phyloP scores from a whole-genome alignment of 192 early-diverging fungal genomes.

The Phycomyces blakesleeanus region DNA sequence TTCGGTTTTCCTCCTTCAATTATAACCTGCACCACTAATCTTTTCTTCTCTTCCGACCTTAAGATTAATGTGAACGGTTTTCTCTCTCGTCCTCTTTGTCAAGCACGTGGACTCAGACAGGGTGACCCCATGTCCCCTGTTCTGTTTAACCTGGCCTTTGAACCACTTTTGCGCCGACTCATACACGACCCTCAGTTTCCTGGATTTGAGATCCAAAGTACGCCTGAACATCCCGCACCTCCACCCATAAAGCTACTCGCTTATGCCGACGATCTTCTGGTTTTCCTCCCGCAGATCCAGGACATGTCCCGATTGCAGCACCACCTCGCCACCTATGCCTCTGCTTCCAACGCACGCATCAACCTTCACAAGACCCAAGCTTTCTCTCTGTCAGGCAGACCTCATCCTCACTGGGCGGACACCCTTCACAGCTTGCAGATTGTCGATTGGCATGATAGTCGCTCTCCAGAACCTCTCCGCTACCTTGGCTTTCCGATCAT shows the following conservation, averaged over 20 bases:
- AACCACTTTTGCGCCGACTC: conserved; percentile 18
- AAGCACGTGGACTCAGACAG: conserved; percentile 29
- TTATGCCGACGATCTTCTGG: conserved; percentile 26
- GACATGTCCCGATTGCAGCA: conserved; percentile 8
- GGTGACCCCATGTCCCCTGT: conserved; percentile 34
- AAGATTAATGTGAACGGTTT: conserved; percentile 25
- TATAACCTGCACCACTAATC: neutral
- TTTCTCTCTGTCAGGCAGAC: conserved; percentile 11
- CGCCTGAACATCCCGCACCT: neutral
- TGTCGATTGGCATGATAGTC: conserved; percentile 4
- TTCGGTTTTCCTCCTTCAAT: conserved; percentile 12
- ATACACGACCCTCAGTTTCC: neutral
- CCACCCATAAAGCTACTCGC: neutral
- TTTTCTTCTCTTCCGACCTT: conserved; percentile 14
- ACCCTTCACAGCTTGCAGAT: neutral
- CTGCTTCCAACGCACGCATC: conserved; percentile 21
- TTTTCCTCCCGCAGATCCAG: neutral
- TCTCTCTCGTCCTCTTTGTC: neutral
- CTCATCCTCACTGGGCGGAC: neutral
- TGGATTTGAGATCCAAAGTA: neutral
- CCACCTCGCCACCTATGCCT: neutral
- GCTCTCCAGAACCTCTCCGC: neutral
- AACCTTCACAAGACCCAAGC: conserved; percentile 23
- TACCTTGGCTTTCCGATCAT: conserved; percentile 14
- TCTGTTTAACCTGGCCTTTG: conserved; percentile 29